Conservation (phyloP, 2,329 filamentous ascomycete genomes). For the Paramyrothecium sp. region DNA sequence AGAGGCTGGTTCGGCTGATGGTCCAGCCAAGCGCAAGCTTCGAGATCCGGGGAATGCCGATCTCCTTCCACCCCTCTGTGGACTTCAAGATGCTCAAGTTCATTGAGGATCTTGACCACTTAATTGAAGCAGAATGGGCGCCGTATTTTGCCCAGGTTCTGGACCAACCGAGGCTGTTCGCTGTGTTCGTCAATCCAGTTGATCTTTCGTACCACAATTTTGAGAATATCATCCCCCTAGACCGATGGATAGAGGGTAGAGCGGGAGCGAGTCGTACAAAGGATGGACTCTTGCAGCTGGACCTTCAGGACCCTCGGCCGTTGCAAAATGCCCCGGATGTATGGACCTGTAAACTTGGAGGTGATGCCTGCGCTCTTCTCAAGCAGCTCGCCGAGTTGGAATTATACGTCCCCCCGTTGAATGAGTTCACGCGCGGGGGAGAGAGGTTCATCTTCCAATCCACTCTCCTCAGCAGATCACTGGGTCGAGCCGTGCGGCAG, state of each 20-base stretch:
- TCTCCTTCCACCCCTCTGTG: background rate
- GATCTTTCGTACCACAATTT: conserved; percentile 4
- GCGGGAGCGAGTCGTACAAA: background rate
- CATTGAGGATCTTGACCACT: background rate
- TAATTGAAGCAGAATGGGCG: background rate
- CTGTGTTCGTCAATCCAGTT: conserved; percentile 6
- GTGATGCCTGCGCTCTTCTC: background rate
- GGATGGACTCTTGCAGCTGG: background rate
- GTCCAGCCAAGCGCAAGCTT: background rate
- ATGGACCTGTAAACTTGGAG: background rate
- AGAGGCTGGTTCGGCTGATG: background rate
- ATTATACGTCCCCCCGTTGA: background rate
- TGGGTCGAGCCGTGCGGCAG: background rate
- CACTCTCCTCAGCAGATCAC: background rate
- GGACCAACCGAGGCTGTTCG: conserved; percentile 8
- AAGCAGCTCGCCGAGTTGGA: background rate
- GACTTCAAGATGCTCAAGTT: background rate
- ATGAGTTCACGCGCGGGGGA: background rate
- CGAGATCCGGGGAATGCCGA: background rate
- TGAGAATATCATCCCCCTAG: conserved; percentile 2
- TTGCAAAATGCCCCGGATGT: background rate
- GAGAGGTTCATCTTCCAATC: conserved; percentile 3
- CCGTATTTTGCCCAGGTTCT: conserved; percentile 8
- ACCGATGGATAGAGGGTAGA: background rate
- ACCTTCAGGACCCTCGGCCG: background rate